Evolutionary conservation across 1,284 basidiomycete species (phyloP), one percentile per base, ranked within the genome.

Genomic region (Ustilago trichophora): DNA sequence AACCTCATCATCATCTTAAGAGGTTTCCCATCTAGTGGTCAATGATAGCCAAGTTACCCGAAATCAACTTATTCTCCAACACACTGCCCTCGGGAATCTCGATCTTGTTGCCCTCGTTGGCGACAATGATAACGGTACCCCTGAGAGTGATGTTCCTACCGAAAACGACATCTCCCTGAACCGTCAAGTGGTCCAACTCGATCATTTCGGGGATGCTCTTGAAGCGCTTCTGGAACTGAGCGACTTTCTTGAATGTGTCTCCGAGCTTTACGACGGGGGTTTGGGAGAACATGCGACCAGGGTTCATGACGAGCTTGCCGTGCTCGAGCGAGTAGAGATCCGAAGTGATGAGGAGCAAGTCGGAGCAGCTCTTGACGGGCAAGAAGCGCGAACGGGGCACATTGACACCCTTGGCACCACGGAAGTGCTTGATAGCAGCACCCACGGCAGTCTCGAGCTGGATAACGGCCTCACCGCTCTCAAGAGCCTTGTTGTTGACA

Each of bases 241-340:
- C 90, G 53, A 98, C 96, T 90, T 93, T 87, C 82, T 87, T 85
- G 78, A 85, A 83, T 43, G 81, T 80, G 70, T 95, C 92, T 47
- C 94, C 93, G 37, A 98, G 88, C 86, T 98, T 98, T 86, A 99
- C 92, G 54, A 98, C 95, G 21, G 96, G 95, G 3, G 93, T 97
- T 37, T 84, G 77, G 82, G 89, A 90, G 82, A 98, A 98, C 73
- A 79, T 75, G 15, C 78, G 52, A 34, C 72, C 49, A 13, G 75
- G 75, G 76, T 83, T 83, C 87, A 98, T 90, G 66, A 93, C 88
- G 48, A 98, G 88, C 78, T 92, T 91, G 54, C 96, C 96, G 83
- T 99, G 95, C 83, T 91, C 86, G 47, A 98, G 86, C 70, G 90
- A 91, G 86, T 98, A 99, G 69, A 98, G 90, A 82, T 97, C 93